Evolutionary conservation across 148 eudicot genomes (phyloP), one percentile per base, ranked within the genome.

Genomic region (Rhododendron mucronatum): DNA sequence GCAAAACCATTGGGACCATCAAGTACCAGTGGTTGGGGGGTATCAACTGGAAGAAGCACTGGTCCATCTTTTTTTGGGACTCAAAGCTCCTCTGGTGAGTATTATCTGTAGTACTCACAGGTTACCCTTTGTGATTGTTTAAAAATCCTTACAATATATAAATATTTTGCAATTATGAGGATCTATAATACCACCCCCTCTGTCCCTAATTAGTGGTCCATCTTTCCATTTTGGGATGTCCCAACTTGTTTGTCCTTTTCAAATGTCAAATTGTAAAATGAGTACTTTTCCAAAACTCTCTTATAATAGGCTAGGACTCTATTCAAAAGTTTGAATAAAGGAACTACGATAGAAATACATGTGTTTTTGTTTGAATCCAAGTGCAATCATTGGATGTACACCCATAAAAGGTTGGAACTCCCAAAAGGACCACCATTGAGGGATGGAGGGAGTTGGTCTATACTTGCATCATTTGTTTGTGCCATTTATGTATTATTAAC

Each of bases 1-100:
- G 5, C 85, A 47, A 83, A 47, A 75, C 51, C 78, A 44, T 47
- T 69, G 26, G 85, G 59, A 41, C 12, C 84, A 28, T 69, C 85
- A 67, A 83, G 23, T 47, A 28, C 30, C 78, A n/a, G 16, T 67
- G 41, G 5, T 15, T 67, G 48, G 20, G 59, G 59, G 8, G 53
- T n/a, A 41, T 41, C 84, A 39, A 71, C 76, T 14, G 8, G 39
- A 33, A 71, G 20, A 39, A 30, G 39, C 39, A 30, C 76, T 71
- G 7, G 16, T 69, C 16, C 37, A 69, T 69, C 75, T 28, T 12
- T 30, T 69, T 28, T 1, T 14, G 20, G 39, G 21, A 71, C 21
- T 33, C 39, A 28, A 8, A 13, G 41, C 14, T 71, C 39, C 39
- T 33, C 76, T 71, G 76, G 76, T 71, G 41, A 39, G 76, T 71